Evolutionary conservation across 164 flowering plant species (phyloP), one percentile per base, ranked within the genome.

Genomic region (Liquidambar formosana): DNA sequence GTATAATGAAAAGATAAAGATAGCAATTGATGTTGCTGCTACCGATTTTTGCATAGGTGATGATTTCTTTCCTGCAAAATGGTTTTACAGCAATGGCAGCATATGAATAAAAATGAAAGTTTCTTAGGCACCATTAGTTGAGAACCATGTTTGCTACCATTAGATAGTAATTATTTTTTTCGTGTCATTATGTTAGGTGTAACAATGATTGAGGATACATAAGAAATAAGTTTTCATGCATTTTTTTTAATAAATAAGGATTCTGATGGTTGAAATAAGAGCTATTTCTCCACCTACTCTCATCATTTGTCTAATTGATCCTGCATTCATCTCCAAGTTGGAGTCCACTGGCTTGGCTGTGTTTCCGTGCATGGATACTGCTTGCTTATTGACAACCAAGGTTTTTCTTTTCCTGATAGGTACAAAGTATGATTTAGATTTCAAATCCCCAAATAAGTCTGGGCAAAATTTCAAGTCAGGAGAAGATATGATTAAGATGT

Each of bases 31-130:
- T 83, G 89, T 86, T 73, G 97, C 90, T 58, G 98, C 98, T 44
- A 88, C 94, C 76, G 82, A 90, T 46, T 93, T 96, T 76, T 96
- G 98, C 82, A 89, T 88, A 80, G 99, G 98, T 96, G 73, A 75
- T 66, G 15, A 44, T 21, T n/a, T 72, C 45, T 65, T 72, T 46
- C 38, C 47, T 57, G 66, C 33, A 47, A 38, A 51, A n/a, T 43
- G 47, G 53, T 68, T 21, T 15, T 44, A 52, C 19, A 5, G 16
- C 27, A 2, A 38, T 62, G 18, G 26, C 15, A 25, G 26, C 60
- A 1, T 59, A 23, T 25, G 6, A 33, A 33, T 33, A 33, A 33
- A 33, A 33, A 33, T 33, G 41, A 33, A 33, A 33, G 6, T 2
- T 33, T 33, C 41, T 33, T 6, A 58, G 23, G 26, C 45, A 33